Conservation (phyloP, 2,329 filamentous ascomycete genomes). For the Pseudocercospora crystallina region DNA sequence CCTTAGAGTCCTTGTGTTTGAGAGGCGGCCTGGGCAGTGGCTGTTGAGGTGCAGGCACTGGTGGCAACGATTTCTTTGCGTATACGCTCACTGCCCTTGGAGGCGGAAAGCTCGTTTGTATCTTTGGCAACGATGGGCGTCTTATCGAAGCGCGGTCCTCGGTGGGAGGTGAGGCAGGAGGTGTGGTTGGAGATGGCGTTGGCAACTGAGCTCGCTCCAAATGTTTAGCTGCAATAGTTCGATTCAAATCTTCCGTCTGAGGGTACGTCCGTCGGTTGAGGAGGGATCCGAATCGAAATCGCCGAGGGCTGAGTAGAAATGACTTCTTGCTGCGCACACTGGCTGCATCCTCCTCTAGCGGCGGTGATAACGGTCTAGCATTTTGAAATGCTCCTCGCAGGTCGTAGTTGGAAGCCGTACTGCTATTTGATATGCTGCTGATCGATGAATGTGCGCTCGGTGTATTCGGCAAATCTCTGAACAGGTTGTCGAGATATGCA, state of each 20-base stretch:
- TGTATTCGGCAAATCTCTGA: conserved; percentile 23
- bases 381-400: conserved; percentile 21
- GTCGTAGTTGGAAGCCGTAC: conserved; percentile 23
- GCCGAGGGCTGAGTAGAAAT: conserved; percentile 18
- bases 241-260: conserved; percentile 16
- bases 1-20: neutral
- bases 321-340: conserved; percentile 27
- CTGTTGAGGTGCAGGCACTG: conserved; percentile 15
- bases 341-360: conserved; percentile 27
- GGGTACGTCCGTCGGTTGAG: conserved; percentile 29
- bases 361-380: conserved; percentile 27
- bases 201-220: neutral
- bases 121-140: conserved; percentile 28
- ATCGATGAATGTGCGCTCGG: conserved; percentile 29
- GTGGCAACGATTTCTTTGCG: conserved; percentile 23
- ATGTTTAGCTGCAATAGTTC: no score
- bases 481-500: conserved; percentile 34
- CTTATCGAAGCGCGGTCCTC: conserved; percentile 4
- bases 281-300: conserved; percentile 25
- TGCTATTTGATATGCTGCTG: conserved; percentile 29
- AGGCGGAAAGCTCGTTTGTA: conserved; percentile 28
- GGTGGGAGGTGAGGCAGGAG: conserved; percentile 8
- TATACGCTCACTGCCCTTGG: conserved; percentile 23
- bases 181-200: conserved; percentile 8
- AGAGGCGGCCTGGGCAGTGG: neutral